These are phyloP conservation scores for Suillus hirtellus DNA, from an alignment of 768 basidiomycete genomes.

Conservation along the genomic window DNA sequence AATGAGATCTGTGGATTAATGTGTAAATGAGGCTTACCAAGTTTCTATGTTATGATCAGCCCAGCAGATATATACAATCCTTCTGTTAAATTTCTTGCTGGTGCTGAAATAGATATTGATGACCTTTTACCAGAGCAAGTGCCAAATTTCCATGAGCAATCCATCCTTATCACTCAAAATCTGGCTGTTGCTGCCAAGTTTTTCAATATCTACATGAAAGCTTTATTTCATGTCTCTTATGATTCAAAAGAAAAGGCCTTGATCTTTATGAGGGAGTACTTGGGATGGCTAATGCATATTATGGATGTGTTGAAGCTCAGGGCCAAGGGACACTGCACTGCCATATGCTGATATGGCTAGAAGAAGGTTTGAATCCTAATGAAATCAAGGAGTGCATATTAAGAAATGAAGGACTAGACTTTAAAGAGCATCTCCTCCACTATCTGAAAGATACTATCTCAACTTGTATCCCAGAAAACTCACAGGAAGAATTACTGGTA, in stretches of 20 bases:
- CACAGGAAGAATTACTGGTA: too few species aligned
- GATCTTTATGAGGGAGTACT: conserved; percentile 31
- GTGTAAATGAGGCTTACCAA: conserved; percentile 37
- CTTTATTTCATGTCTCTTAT: conserved; percentile 34
- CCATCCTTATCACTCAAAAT: conserved; percentile 38
- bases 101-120: conserved; percentile 38
- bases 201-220: conserved; percentile 42
- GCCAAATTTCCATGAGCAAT: conserved; percentile 33
- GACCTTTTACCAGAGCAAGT: conserved; percentile 27
- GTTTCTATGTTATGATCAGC: conserved; percentile 46
- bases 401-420: conserved; percentile 16
- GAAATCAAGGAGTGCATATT: conserved; percentile 24
- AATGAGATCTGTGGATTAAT: conserved; percentile 42
- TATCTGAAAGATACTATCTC: conserved; percentile 31
- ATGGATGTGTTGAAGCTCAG: conserved; percentile 43
- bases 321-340: conserved; percentile 41
- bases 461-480: not conserved
- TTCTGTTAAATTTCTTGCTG: conserved; percentile 40
- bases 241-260: conserved; percentile 17
- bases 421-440: conserved; percentile 20
- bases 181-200: conserved; percentile 42
- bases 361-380: conserved; percentile 34
- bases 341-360: conserved; percentile 43
- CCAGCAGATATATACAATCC: conserved; percentile 45
- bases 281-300: conserved; percentile 35